Conservation (phyloP, 108 stramenopile genomes). For the Nitzschia sp. region DNA sequence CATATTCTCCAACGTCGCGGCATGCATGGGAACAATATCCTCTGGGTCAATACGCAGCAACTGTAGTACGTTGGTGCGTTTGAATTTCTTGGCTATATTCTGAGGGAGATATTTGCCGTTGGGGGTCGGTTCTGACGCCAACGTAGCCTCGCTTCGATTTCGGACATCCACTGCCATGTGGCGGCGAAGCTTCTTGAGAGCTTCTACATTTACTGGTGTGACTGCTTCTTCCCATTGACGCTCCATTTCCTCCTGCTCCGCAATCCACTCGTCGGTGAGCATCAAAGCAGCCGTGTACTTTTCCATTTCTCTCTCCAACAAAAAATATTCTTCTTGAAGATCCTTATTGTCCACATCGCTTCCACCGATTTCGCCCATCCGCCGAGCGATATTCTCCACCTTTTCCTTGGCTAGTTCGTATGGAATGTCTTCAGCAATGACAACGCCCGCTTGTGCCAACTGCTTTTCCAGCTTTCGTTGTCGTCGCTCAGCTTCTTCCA, state of each 20-base stretch:
- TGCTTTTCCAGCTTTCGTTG: constrained; percentile 40
- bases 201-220: constrained; percentile 23
- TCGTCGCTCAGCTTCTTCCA: constrained; percentile 34
- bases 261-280: constrained; percentile 38
- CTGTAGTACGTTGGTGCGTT: constrained; percentile 42
- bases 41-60: constrained; percentile 34
- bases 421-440: constrained; percentile 44
- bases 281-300: constrained; percentile 35
- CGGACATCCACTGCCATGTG: constrained; percentile 48
- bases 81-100: constrained; percentile 44
- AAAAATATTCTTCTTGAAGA: constrained; percentile 31
- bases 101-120: constrained; percentile 33
- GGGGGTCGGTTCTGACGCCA: constrained; percentile 22
- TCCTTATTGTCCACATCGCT: constrained; percentile 10
- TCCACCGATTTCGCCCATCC: constrained; percentile 36
- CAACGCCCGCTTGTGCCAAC: constrained; percentile 32
- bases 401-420: constrained; percentile 41
- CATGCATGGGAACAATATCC: constrained; percentile 36
- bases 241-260: constrained; percentile 35
- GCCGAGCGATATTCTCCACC: constrained; percentile 19
- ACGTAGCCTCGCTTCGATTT: constrained; percentile 18
- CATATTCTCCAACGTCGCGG: constrained; percentile 39
- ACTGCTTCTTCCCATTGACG: constrained; percentile 40
- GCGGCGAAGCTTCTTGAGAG: constrained; percentile 30
- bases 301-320: constrained; percentile 41